These are phyloP conservation scores for Cytidiella melzeri DNA, from an alignment of 768 basidiomycete genomes.

Conservation along the genomic window DNA sequence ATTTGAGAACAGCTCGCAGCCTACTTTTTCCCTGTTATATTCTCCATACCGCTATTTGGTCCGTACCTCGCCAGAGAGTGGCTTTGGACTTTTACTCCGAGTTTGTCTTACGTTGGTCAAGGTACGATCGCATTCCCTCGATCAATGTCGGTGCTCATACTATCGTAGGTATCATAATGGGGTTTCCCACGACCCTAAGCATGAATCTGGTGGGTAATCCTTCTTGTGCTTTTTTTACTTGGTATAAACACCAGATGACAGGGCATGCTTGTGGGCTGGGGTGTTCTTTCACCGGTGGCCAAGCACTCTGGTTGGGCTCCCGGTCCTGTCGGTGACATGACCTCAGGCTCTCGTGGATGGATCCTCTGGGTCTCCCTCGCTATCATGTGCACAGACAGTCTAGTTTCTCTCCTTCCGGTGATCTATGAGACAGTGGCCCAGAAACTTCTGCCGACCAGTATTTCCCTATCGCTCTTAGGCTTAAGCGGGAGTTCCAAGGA, in stretches of 20 bases:
- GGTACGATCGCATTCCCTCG: constrained; percentile 34
- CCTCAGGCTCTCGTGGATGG: constrained; percentile 88
- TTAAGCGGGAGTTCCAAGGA: constrained; percentile 27
- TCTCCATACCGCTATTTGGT: constrained; percentile 83
- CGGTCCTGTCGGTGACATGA: constrained; percentile 83
- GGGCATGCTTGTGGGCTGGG: constrained; percentile 99
- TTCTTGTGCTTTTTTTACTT: constrained; percentile 1
- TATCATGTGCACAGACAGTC: constrained; percentile 90
- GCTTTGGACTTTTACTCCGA: constrained; percentile 93
- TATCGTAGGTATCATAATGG: constrained; percentile 89
- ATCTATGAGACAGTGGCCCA: constrained; percentile 43
- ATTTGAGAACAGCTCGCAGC: constrained; percentile 58
- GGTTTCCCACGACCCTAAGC: constrained; percentile 86
- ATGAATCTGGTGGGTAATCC: constrained; percentile 71
- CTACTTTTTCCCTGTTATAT: constrained; percentile 86
- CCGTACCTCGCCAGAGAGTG: constrained; percentile 77
- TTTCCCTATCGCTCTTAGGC: not conserved
- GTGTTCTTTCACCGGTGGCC: constrained; percentile 81
- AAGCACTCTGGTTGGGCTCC: constrained; percentile 88
- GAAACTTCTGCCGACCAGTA: constrained; percentile 18
- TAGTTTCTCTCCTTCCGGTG: constrained; percentile 82
- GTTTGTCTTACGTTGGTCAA: constrained; percentile 89
- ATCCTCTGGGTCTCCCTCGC: constrained; percentile 95
- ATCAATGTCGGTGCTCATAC: constrained; percentile 2
- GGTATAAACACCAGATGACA: constrained; percentile 21